Base-by-base conservation (phyloP, 108 stramenopile genomes). In the Nitzschia putrida region DNA sequence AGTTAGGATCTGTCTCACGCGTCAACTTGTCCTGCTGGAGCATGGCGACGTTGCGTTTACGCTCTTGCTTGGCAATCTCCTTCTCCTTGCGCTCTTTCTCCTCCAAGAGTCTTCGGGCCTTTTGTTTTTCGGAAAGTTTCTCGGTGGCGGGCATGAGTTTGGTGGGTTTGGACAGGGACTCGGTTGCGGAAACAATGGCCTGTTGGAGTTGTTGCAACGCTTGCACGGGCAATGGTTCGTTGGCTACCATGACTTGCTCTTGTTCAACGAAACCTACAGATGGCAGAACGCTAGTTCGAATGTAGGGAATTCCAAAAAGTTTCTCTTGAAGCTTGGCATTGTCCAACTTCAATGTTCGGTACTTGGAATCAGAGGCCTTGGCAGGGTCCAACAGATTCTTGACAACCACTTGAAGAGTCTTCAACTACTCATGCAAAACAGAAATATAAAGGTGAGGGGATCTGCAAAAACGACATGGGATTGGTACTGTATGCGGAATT, bases 81-180 rank as follows among this genome's bases (percentile, higher is more conserved):
- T 71, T 75, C 54, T 90, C 86, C 50, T 63, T 34, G 18, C 40
- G 54, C 11, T 70, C 47, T 52, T 88, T 87, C 67, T 86, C 61
- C 71, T 90, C 89, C 64, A 76, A 24, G 10, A 86, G 39, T 29
- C 71, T 21, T 20, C 85, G 78, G 37, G 89, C 86, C 77, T 86
- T 90, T 83, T 87, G 85, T 65, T 90, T 87, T 72, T 86, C 86
- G 16, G 83, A 83, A 42, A 89, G 57, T 61, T 70, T 80, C 60
- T 70, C 71, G 25, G n/a, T 13, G 16, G 38, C 43, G 16, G 50
- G 18, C 29, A 53, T 43, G 42, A 49, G 53, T 44, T 39, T 38
- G 18, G 44, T 53, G 24, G 45, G 59, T 9, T 76, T 40, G n/a
- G 44, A 6, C 13, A 5, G 0, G 8, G 64, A 24, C 23, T 43